Percentiles rank a stretch among this genome's conserved stretches.
Evolutionary conservation across 169 alveolate genomes (phyloP).

Genomic region (Toxoplasma gondii): DNA sequence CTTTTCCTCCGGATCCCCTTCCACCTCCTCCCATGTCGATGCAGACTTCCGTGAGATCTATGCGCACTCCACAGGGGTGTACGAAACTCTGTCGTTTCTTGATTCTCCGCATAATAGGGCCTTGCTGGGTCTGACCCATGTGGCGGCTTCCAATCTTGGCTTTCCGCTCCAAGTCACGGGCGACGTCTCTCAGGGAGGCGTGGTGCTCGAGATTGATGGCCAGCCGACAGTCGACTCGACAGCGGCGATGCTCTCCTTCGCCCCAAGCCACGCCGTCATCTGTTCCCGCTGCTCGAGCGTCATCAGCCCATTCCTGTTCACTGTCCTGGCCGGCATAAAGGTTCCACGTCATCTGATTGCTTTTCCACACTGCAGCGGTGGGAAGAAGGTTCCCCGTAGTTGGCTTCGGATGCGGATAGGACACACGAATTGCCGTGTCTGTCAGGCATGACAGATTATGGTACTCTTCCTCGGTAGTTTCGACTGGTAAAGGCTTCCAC

Average conservation of each 20-base stretch:
- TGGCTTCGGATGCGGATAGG: background rate
- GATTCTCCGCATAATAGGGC: background rate
- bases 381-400: background rate
- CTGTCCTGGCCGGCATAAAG: slow-evolving; percentile 12
- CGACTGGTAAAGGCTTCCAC: background rate
- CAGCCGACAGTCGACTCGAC: slow-evolving; percentile 9
- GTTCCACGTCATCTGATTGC: slow-evolving; percentile 22
- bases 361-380: background rate
- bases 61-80: slow-evolving; percentile 14
- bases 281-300: background rate
- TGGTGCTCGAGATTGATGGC: slow-evolving; percentile 31
- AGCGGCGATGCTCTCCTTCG: background rate
- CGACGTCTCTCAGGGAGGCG: background rate
- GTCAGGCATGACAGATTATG: background rate
- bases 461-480: slow-evolving; percentile 16
- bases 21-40: background rate
- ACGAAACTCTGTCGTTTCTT: slow-evolving; percentile 4
- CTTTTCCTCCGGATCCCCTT: background rate
- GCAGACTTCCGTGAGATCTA: slow-evolving; percentile 23
- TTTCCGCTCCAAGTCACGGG: background rate
- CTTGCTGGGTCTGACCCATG: background rate
- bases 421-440: slow-evolving; percentile 5
- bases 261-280: background rate
- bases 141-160: background rate
- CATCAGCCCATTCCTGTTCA: slow-evolving; percentile 26